Evolutionary conservation across 1,139 yeast genomes (phyloP).

Genomic region (Ogataea hybrid): DNA sequence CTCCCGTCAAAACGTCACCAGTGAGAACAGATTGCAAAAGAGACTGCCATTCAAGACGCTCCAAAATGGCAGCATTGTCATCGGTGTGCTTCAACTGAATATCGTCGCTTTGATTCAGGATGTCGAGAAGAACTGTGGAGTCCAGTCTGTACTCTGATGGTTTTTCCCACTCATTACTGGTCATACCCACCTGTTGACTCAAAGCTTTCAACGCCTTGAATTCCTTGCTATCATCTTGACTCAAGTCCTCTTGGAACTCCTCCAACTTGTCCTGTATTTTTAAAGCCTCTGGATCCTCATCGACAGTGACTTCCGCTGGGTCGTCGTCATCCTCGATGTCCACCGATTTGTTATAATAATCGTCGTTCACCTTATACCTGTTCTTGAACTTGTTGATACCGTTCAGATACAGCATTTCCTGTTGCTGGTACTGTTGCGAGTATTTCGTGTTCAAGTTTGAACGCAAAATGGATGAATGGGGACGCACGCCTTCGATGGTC

Average conservation of each 20-base stretch:
- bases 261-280: conserved; percentile 16
- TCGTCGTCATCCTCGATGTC: conserved; percentile 31
- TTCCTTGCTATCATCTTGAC: conserved; percentile 24
- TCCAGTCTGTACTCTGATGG: conserved; percentile 37
- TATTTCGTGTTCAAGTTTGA: conserved; percentile 31
- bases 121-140: conserved; percentile 40
- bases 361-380: conserved; percentile 37
- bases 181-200: conserved; percentile 29
- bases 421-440: conserved; percentile 48
- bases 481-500: conserved; percentile 22
- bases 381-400: conserved; percentile 30
- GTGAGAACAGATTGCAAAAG: conserved; percentile 88
- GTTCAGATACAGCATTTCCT: conserved; percentile 49
- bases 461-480: conserved; percentile 29
- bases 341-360: conserved; percentile 48
- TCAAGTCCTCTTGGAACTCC: conserved; percentile 19
- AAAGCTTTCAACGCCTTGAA: conserved; percentile 30
- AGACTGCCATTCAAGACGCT: conserved; percentile 93
- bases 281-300: conserved; percentile 21
- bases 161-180: conserved; percentile 22
- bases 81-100: conserved; percentile 35
- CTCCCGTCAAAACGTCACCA: conserved; percentile 91
- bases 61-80: conserved; percentile 66
- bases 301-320: conserved; percentile 33
- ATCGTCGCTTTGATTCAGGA: conserved; percentile 38